A percentile compares a stretch with the other conserved stretches of the same genome.
These are phyloP conservation scores for Thraustochytrium striatum DNA, from an alignment of 352 stramenopile genomes.

Conservation along the genomic window DNA sequence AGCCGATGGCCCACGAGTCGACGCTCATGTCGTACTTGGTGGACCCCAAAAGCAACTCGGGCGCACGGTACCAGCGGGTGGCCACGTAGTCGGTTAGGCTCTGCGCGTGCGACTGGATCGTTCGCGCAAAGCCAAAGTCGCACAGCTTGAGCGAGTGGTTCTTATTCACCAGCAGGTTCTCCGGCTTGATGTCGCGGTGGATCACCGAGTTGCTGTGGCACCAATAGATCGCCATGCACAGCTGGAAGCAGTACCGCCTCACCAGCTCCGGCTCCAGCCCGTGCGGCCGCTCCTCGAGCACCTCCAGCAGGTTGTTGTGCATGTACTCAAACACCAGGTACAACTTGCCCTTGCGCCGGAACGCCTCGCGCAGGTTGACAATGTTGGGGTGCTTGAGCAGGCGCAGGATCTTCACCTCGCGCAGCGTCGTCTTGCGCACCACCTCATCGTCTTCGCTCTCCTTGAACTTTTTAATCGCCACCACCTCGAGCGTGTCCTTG, in stretches of 20 bases:
- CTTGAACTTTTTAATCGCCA: constrained; percentile 78
- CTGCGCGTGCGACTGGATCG: constrained; percentile 49
- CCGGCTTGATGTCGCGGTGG: constrained; percentile 90
- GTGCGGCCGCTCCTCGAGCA: constrained; percentile 75
- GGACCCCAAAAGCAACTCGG: constrained; percentile 83
- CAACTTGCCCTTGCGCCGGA: constrained; percentile 62
- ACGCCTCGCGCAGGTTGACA: constrained; percentile 64
- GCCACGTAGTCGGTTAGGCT: constrained; percentile 89
- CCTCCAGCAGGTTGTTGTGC: constrained; percentile 68
- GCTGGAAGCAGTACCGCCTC: constrained; percentile 65
- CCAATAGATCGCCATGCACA: constrained; percentile 64
- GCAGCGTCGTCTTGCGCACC: constrained; percentile 84
- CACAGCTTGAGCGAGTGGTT: constrained; percentile 67
- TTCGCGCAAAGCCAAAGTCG: constrained; percentile 71
- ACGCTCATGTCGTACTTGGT: constrained; percentile 84
- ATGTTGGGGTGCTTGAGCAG: constrained; percentile 66
- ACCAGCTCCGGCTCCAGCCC: constrained; percentile 63
- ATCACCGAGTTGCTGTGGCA: constrained; percentile 70
- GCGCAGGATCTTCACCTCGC: constrained; percentile 67
- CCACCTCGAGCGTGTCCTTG: constrained; percentile 62
- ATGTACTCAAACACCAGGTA: constrained; percentile 73
- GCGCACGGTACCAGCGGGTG: constrained; percentile 87
- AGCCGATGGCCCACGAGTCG: constrained; percentile 89
- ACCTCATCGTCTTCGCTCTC: constrained; percentile 80
- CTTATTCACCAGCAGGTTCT: constrained; percentile 80